Percentiles rank a stretch among this genome's conserved stretches.
Evolutionary conservation across 495 filamentous ascomycete species (phyloP).

Genomic region (Trichoderma erinaceum): DNA sequence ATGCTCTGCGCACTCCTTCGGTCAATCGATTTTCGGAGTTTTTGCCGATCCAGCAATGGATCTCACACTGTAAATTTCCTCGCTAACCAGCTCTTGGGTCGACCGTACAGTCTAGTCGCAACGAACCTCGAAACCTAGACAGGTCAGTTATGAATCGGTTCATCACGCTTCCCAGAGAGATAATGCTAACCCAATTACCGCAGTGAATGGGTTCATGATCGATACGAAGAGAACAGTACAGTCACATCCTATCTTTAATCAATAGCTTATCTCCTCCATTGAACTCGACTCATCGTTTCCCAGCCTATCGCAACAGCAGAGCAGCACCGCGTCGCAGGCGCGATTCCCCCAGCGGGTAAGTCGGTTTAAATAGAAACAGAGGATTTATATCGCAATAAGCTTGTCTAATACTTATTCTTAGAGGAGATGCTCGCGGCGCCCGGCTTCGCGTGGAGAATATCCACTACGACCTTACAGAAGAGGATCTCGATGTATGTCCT

Average conservation of each 20-base stretch:
- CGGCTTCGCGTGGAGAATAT: constrained; percentile 86
- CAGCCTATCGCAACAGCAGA: constrained; percentile 25
- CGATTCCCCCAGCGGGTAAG: constrained; percentile 38
- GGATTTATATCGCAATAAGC: neutral
- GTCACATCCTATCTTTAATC: constrained; percentile 1
- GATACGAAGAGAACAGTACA: constrained; percentile 61
- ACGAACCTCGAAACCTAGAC: constrained; percentile 47
- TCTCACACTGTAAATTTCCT: constrained; percentile 7
- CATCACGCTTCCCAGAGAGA: constrained; percentile 11
- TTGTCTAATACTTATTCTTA: neutral
- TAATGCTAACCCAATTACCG: neutral
- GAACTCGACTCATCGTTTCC: constrained; percentile 27
- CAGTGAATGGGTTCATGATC: constrained; percentile 91
- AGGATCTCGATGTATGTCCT: constrained; percentile 67
- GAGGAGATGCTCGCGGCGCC: constrained; percentile 45
- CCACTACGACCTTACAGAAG: constrained; percentile 87
- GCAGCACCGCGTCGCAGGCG: constrained; percentile 30
- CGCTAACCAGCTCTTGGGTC: constrained; percentile 14
- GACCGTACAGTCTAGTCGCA: constrained; percentile 40
- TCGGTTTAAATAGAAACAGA: neutral
- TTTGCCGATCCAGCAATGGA: neutral
- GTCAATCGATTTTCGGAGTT: constrained; percentile 13
- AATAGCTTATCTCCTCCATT: too few species aligned
- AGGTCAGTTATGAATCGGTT: constrained; percentile 34
- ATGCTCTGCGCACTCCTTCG: constrained; percentile 11